Evolutionary conservation across 257 asterid species (phyloP).

Genomic region (Echites panduratus): DNA sequence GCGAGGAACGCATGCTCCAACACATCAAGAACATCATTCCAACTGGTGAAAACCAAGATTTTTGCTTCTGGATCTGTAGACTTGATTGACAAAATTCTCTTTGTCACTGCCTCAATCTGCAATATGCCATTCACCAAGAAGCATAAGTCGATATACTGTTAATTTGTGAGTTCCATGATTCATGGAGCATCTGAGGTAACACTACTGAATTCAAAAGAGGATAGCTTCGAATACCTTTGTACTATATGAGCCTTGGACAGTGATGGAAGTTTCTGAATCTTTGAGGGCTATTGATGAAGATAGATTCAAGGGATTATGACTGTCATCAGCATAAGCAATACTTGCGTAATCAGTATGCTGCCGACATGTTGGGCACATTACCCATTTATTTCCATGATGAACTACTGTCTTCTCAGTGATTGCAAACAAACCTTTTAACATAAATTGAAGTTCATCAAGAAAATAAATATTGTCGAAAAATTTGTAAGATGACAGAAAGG

Average conservation of each 20-base stretch:
- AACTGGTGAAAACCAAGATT: conserved; percentile 82
- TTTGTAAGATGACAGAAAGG: background rate
- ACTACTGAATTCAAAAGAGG: conserved; percentile 4
- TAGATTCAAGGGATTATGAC: conserved; percentile 27
- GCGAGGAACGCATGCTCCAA: conserved; percentile 84
- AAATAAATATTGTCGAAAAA: background rate
- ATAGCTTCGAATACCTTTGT: conserved; percentile 55
- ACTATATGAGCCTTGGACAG: conserved; percentile 88
- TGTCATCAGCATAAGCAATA: conserved; percentile 83
- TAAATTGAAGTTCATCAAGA: background rate
- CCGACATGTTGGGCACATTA: conserved; percentile 93
- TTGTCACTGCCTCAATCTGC: conserved; percentile 89
- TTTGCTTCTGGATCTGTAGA: conserved; percentile 54
- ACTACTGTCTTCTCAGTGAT: conserved; percentile 61
- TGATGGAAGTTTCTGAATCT: conserved; percentile 48
- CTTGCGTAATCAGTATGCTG: conserved; percentile 73
- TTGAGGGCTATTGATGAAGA: conserved; percentile 25
- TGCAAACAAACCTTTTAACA: conserved; percentile 67
- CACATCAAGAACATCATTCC: conserved; percentile 98
- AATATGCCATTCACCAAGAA: conserved; percentile 18
- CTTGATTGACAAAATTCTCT: conserved; percentile 78
- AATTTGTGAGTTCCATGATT: background rate
- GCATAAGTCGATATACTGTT: conserved; percentile 2
- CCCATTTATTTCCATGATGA: conserved; percentile 49
- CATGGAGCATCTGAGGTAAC: background rate